Evolutionary conservation across 1,284 basidiomycete species (phyloP), one percentile per base, ranked within the genome.

Genomic region (Somion occarium): DNA sequence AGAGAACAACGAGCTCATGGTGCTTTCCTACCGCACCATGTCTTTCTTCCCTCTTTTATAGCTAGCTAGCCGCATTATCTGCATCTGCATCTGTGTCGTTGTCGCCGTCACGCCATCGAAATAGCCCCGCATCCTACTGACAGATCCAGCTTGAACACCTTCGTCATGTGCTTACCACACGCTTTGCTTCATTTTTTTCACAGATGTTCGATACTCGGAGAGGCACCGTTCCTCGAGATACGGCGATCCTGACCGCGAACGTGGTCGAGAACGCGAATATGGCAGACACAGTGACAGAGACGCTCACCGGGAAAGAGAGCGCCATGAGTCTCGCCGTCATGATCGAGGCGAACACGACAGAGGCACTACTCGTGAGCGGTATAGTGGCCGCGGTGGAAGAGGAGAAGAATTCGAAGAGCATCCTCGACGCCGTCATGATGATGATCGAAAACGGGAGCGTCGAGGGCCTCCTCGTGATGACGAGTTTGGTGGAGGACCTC

Each of bases 11-110:
- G 30, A 34, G 30, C 81, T 83, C 79, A 84, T 81, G 80, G 80
- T 81, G 82, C 79, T 75, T 71, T 68, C 54, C 50, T 64, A 64
- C 64, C 73, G 79, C 80, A 80, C 77, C 75, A 72, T 79, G 74
- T 63, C 41, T 56, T 48, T 22, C 42, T 39, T 43, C 37, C 68
- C 66, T 68, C 61, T 68, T 72, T 67, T 73, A 68, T 75, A 80
- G 75, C 79, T 81, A 76, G 75, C 77, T 64, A 62, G 59, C 66
- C 71, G 64, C 65, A 65, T 63, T 43, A 38, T 50, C 52, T 53
- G 52, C 52, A 48, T 41, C 49, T 46, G 48, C 38, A 48, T 37
- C 13, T 39, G 38, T 46, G 34, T 50, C 55, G 48, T 37, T 49
- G 53, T 58, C 51, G 27, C 34, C 49, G 24, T 46, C 49, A 50